Conservation (phyloP, 2,329 filamentous ascomycete genomes). For the Hymenoscyphus scutula region DNA sequence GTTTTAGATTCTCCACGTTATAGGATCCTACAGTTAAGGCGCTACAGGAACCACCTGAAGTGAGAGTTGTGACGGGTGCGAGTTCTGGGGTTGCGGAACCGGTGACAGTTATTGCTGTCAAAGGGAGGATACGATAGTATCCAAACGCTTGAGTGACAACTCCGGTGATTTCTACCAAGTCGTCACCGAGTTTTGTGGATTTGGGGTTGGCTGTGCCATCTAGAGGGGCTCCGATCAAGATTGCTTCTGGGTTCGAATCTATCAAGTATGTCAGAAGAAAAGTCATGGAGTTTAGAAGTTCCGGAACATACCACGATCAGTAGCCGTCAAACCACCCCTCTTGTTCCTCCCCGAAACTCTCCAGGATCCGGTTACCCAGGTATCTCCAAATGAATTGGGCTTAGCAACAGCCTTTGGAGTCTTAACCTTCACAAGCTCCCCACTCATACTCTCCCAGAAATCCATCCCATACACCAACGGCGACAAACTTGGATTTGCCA, state of each 20-base stretch:
- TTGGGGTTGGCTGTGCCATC: slow-evolving; percentile 61
- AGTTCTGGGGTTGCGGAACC: slow-evolving; percentile 45
- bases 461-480: slow-evolving; percentile 64
- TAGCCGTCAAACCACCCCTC: slow-evolving; percentile 64
- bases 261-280: slow-evolving; percentile 5
- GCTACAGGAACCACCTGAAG: slow-evolving; percentile 54
- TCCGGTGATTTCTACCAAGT: slow-evolving; percentile 65
- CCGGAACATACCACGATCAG: slow-evolving; percentile 45
- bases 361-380: slow-evolving; percentile 68
- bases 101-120: slow-evolving; percentile 53
- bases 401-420: slow-evolving; percentile 55
- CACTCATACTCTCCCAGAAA: slow-evolving; percentile 70
- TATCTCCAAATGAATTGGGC: slow-evolving; percentile 64
- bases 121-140: slow-evolving; percentile 66
- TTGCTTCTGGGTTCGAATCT: slow-evolving; percentile 69
- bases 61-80: slow-evolving; percentile 51
- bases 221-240: slow-evolving; percentile 62
- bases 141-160: slow-evolving; percentile 64
- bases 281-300: slow-evolving; percentile 1
- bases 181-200: slow-evolving; percentile 62
- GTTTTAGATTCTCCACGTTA: slow-evolving; percentile 67
- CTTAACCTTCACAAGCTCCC: slow-evolving; percentile 64
- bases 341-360: slow-evolving; percentile 59
- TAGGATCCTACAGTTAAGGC: slow-evolving; percentile 64
- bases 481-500: slow-evolving; percentile 57